Conservation (phyloP, 495 filamentous ascomycete genomes). For the Xylaria curta region DNA sequence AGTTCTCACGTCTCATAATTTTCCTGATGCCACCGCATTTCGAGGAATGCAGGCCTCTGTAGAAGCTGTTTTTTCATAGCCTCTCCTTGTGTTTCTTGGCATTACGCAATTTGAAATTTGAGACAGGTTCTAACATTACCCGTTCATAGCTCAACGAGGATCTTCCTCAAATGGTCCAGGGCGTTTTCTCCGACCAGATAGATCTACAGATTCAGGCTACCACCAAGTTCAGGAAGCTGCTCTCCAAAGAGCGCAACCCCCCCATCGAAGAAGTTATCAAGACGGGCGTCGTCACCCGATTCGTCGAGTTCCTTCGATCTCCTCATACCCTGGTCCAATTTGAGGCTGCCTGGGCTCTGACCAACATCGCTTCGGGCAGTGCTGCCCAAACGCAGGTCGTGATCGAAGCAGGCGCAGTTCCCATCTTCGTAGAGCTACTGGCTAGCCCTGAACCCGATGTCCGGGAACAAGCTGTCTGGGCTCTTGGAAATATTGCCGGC, state of each 20-base stretch:
- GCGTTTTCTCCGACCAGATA: constrained; percentile 98
- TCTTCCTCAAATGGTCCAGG: constrained; percentile 95
- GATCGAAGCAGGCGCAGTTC: constrained; percentile 97
- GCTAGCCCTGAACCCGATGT: constrained; percentile 97
- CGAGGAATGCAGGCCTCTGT: not conserved
- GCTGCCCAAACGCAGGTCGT: constrained; percentile 98
- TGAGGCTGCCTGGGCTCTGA: constrained; percentile 98
- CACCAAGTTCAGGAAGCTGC: constrained; percentile 96
- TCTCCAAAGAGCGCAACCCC: constrained; percentile 98
- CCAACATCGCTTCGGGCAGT: constrained; percentile 98
- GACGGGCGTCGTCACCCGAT: constrained; percentile 95
- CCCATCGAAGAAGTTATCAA: constrained; percentile 99
- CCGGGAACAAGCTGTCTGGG: constrained; percentile 98
- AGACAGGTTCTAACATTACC: constrained; percentile 40
- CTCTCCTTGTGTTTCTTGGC: not conserved
- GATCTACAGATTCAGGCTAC: constrained; percentile 98
- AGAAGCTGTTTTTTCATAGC: not conserved
- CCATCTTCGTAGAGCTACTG: constrained; percentile 96
- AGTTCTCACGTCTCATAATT: not conserved
- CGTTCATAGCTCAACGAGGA: constrained; percentile 86
- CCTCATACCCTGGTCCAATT: constrained; percentile 99
- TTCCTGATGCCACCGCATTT: not conserved
- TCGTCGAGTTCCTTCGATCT: constrained; percentile 97
- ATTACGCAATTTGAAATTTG: not conserved
- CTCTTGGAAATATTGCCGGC: constrained; percentile 97